Conservation (phyloP, 768 basidiomycete species). For the Polyporus arcularius region DNA sequence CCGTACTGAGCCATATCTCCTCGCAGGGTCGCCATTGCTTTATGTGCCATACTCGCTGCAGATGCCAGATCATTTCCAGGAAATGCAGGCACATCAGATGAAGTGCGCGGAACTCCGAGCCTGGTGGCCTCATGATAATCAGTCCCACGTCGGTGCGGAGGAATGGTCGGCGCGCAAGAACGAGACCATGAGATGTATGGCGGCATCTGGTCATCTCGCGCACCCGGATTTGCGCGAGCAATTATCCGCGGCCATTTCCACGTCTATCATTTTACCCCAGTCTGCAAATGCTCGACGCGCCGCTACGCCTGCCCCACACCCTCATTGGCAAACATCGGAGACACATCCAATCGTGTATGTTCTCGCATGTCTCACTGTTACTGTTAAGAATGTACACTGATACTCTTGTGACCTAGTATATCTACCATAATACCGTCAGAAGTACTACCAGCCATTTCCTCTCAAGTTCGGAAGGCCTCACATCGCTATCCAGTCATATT, state of each 20-base stretch:
- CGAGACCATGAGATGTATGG: background rate
- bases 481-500: slow-evolving; percentile 34
- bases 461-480: slow-evolving; percentile 29
- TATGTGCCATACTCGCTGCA: slow-evolving; percentile 69
- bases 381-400: background rate
- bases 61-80: slow-evolving; percentile 56
- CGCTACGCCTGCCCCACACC: background rate
- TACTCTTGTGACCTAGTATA: slow-evolving; percentile 36
- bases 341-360: slow-evolving; percentile 84
- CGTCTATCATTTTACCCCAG: slow-evolving; percentile 28
- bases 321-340: slow-evolving; percentile 64
- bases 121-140: slow-evolving; percentile 46
- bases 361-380: background rate
- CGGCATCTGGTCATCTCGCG: slow-evolving; percentile 12
- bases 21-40: slow-evolving; percentile 51
- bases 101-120: slow-evolving; percentile 35
- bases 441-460: slow-evolving; percentile 43
- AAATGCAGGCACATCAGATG: slow-evolving; percentile 55
- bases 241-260: slow-evolving; percentile 55
- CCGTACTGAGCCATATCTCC: background rate
- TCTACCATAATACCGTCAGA: slow-evolving; percentile 60
- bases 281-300: background rate
- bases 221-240: slow-evolving; percentile 45
- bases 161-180: background rate
- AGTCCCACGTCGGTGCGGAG: background rate